Base-by-base conservation (phyloP, 352 stramenopile species). In the Pythium brachiatum region DNA sequence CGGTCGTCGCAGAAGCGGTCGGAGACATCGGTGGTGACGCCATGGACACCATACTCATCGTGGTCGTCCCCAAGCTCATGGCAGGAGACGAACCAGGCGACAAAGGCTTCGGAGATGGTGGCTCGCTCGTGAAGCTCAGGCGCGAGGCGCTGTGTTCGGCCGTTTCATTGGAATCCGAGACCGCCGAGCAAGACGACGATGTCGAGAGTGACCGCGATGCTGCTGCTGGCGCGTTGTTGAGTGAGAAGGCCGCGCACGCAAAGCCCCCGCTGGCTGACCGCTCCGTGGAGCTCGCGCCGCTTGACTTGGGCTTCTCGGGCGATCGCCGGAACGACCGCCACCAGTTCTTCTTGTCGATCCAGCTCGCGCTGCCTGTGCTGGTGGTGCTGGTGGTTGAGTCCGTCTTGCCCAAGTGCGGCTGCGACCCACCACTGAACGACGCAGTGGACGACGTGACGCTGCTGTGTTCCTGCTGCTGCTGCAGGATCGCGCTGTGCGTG, bases 291-390 rank as follows among this genome's bases (percentile, higher is more conserved):
- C 6, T 13, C 1, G 21, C 16, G 1, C 51, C 38, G 2, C 9
- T 41, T 2, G 32, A 36, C 41, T 87, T 86, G 38, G 62, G 43
- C 52, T 69, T 70, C 57, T 79, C 79, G 11, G 81, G 77, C 16
- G 38, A 46, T 23, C 81, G 79, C 56, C 79, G 78, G 65, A 89
- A 81, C 48, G 79, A 78, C 25, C 72, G 78, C 82, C 82, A 91
- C 82, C 82, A 91, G 27, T 88, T 64, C 59, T 81, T 82, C 68
- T 85, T 87, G 62, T 90, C 79, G 51, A 66, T 66, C 64, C 60
- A 68, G 47, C 53, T 63, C 15, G 53, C 32, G 16, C 64, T 63
- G 26, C 64, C 53, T n/a, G 41, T 60, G 50, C 53, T 62, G 31
- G 46, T 63, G 32, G 57, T 64, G 50, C 60, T 68, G 58, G 63